Evolutionary conservation across 805 yeast species (phyloP).

Genomic region (Wickerhamomyces pijperi): DNA sequence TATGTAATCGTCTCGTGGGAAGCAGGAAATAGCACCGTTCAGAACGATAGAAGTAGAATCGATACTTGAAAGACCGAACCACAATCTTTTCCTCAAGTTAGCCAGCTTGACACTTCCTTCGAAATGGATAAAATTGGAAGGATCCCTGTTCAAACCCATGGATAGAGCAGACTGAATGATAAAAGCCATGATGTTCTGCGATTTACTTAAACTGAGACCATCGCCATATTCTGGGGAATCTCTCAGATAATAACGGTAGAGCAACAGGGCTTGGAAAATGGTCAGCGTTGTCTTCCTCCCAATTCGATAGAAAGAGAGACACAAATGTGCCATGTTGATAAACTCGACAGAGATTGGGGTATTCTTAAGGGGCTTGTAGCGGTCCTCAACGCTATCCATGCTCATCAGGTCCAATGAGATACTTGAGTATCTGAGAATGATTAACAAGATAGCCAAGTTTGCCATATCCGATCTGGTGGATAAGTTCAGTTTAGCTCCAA

Average conservation of each 20-base stretch:
- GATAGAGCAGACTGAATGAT: conserved; percentile 31
- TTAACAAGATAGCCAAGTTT: conserved; percentile 25
- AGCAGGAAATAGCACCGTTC: conserved; percentile 4
- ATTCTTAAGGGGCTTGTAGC: conserved; percentile 6
- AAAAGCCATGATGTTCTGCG: conserved; percentile 25
- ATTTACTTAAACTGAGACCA: conserved; percentile 27
- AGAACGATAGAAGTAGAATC: conserved; percentile 6
- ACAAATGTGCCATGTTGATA: conserved; percentile 14
- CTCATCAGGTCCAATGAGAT: conserved; percentile 13
- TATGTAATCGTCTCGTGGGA: too few species aligned
- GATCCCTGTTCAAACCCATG: conserved; percentile 38
- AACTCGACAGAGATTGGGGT: conserved; percentile 29
- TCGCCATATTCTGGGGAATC: conserved; percentile 37
- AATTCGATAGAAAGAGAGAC: conserved; percentile 29
- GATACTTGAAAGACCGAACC: conserved; percentile 8
- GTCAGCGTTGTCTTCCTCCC: conserved; percentile 24
- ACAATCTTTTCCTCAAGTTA: conserved; percentile 11
- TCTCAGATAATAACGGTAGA: conserved; percentile 25
- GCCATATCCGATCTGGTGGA: conserved; percentile 29
- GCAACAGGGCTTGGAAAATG: conserved; percentile 30
- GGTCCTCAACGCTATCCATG: conserved; percentile 6
- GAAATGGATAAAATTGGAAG: conserved; percentile 17
- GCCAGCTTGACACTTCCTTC: conserved; percentile 3
- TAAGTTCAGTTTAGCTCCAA: conserved; percentile 19
- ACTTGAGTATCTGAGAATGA: conserved; percentile 29